Evolutionary conservation across 2,329 filamentous ascomycete genomes (phyloP).

Genomic region (Chaetothyriales sp.): DNA sequence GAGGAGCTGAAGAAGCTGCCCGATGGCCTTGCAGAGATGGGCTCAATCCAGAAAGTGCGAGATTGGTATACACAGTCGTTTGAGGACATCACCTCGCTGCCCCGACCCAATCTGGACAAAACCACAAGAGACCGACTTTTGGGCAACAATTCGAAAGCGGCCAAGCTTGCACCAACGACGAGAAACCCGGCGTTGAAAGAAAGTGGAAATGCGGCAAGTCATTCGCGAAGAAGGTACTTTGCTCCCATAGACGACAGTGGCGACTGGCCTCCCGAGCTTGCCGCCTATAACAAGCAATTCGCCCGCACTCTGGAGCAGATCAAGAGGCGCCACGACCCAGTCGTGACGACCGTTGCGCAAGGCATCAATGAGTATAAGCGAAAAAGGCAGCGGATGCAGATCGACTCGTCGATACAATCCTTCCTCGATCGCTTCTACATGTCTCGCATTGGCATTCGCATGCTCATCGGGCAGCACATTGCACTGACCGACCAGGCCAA

Average conservation of each 20-base stretch:
- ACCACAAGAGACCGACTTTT: slow-evolving; percentile 70
- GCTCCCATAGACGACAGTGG: slow-evolving; percentile 74
- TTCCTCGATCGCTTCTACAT: slow-evolving; percentile 99
- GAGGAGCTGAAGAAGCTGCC: slow-evolving; percentile 84
- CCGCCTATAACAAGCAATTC: slow-evolving; percentile 87
- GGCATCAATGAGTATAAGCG: slow-evolving; percentile 97
- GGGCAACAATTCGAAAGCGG: slow-evolving; percentile 29
- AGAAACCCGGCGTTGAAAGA: slow-evolving; percentile 73
- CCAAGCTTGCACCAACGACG: slow-evolving; percentile 64
- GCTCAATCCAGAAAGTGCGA: slow-evolving; percentile 82
- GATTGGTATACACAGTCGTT: slow-evolving; percentile 99
- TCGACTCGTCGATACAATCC: slow-evolving; percentile 84
- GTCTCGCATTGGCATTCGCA: slow-evolving; percentile 96
- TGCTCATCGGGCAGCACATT: slow-evolving; percentile 98
- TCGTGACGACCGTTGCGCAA: slow-evolving; percentile 95
- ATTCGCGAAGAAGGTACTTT: slow-evolving; percentile 59
- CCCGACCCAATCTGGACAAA: slow-evolving; percentile 57
- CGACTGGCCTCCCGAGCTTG: slow-evolving; percentile 86
- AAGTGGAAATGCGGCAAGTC: slow-evolving; percentile 35
- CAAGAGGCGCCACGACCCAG: slow-evolving; percentile 88
- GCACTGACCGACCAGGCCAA: slow-evolving; percentile 87
- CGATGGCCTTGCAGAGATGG: slow-evolving; percentile 95
- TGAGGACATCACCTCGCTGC: slow-evolving; percentile 88
- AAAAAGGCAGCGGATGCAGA: slow-evolving; percentile 90
- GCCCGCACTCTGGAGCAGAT: slow-evolving; percentile 79